Conservation (phyloP, 129 eudicot species). For the Silybum marianum region DNA sequence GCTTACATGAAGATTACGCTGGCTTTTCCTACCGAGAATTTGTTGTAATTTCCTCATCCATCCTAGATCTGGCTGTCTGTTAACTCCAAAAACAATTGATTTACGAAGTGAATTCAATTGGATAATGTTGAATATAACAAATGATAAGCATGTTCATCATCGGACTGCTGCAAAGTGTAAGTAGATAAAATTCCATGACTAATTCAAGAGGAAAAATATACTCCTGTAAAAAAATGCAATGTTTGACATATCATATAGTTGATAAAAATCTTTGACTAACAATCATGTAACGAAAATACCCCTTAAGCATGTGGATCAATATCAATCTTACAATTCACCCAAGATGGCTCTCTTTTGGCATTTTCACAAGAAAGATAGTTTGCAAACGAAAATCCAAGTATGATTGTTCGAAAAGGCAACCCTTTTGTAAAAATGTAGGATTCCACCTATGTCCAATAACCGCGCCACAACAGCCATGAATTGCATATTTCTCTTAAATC, state of each 20-base stretch:
- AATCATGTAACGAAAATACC: neutral
- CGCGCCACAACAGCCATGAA: neutral
- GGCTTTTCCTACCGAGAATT: slow-evolving; percentile 80
- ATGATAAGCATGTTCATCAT: neutral
- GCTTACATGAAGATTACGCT: slow-evolving; percentile 71
- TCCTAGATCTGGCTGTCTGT: slow-evolving; percentile 82
- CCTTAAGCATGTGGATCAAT: neutral
- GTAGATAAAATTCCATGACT: neutral
- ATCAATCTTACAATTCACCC: neutral
- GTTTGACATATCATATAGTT: neutral
- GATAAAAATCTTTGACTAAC: neutral
- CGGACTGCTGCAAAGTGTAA: neutral
- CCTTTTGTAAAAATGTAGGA: neutral
- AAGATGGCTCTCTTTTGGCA: slow-evolving; percentile 6
- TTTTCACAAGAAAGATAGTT: slow-evolving; percentile 18
- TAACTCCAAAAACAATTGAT: slow-evolving; percentile 3
- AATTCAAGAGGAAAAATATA: neutral
- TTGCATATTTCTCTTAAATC: neutral
- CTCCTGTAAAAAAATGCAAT: neutral
- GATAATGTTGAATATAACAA: neutral
- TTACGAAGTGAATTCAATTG: neutral
- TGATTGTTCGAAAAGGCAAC: neutral
- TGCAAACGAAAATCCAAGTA: neutral
- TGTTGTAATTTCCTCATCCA: slow-evolving; percentile 79
- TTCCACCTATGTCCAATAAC: neutral